phyloP scores from a whole-genome alignment of 331 rosid species.

The Prunus yedoensis region DNA sequence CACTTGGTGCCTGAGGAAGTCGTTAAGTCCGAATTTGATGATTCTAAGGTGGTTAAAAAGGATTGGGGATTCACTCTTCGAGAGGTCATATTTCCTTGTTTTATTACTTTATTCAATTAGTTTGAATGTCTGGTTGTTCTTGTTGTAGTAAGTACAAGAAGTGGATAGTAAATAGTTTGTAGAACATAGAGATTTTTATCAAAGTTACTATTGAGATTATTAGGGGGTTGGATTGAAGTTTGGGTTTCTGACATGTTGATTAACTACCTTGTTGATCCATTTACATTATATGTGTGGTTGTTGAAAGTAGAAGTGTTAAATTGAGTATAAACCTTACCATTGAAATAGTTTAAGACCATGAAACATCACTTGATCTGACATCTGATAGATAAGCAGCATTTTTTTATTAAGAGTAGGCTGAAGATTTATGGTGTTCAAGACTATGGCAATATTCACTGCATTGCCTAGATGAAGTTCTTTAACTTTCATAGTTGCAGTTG shows the following conservation, averaged over 20 bases:
- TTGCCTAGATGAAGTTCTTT: not conserved
- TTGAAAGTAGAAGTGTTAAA: not conserved
- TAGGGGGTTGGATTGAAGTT: constrained; percentile 1
- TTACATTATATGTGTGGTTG: not conserved
- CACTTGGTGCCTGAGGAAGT: constrained; percentile 55
- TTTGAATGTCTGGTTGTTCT: constrained; percentile 2
- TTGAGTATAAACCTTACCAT: constrained; percentile 12
- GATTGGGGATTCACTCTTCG: constrained; percentile 43
- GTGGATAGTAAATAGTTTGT: not conserved
- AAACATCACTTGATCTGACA: constrained; percentile 1
- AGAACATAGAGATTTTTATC: not conserved
- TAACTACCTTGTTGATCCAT: constrained; percentile 9
- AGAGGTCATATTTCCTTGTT: constrained; percentile 42
- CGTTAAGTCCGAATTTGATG: constrained; percentile 46
- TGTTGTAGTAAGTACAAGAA: not conserved
- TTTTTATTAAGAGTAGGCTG: not conserved
- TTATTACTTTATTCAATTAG: not conserved
- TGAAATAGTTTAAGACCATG: not conserved
- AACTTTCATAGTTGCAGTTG: not conserved
- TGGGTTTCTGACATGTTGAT: constrained; percentile 1
- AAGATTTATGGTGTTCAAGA: not conserved
- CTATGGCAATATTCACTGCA: not conserved
- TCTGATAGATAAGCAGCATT: not conserved
- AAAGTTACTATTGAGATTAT: not conserved
- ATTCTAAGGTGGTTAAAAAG: constrained; percentile 31